Conservation (phyloP, 129 eudicot species). For the Ambrosia artemisiifolia region DNA sequence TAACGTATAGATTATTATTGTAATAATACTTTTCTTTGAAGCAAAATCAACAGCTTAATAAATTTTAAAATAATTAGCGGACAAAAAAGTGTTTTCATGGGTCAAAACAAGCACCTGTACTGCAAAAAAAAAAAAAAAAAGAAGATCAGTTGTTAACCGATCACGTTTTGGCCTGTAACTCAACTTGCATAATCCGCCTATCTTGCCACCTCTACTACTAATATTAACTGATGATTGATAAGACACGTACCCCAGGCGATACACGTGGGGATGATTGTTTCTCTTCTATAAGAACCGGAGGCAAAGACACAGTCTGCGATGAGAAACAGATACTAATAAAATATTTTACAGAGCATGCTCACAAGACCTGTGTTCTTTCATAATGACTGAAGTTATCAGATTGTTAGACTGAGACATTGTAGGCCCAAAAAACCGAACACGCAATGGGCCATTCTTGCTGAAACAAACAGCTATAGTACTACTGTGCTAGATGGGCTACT, state of each 20-base stretch:
- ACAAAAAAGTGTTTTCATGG: neutral
- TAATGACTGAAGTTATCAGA: neutral
- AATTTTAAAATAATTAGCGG: neutral
- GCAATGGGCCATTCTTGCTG: neutral
- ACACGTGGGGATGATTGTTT: constrained; percentile 52
- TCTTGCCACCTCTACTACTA: neutral
- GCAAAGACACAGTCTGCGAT: constrained; percentile 58
- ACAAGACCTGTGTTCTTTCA: neutral
- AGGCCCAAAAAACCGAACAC: neutral
- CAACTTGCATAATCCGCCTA: neutral
- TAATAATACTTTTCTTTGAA: neutral
- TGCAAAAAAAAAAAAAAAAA: neutral
- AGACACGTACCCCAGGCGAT: constrained; percentile 27
- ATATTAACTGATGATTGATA: neutral
- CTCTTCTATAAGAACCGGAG: constrained; percentile 44
- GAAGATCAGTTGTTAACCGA: neutral
- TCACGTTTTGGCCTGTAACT: neutral
- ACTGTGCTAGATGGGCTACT: neutral
- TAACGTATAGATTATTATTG: neutral
- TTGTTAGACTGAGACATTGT: neutral
- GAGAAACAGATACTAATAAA: constrained; percentile 4
- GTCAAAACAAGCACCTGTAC: neutral
- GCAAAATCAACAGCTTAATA: neutral
- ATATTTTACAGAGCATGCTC: neutral
- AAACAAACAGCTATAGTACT: neutral